Percentiles rank a stretch among this genome's conserved stretches.
Evolutionary conservation across 2,329 filamentous ascomycete species (phyloP).

Genomic region (Aureobasidium musti): DNA sequence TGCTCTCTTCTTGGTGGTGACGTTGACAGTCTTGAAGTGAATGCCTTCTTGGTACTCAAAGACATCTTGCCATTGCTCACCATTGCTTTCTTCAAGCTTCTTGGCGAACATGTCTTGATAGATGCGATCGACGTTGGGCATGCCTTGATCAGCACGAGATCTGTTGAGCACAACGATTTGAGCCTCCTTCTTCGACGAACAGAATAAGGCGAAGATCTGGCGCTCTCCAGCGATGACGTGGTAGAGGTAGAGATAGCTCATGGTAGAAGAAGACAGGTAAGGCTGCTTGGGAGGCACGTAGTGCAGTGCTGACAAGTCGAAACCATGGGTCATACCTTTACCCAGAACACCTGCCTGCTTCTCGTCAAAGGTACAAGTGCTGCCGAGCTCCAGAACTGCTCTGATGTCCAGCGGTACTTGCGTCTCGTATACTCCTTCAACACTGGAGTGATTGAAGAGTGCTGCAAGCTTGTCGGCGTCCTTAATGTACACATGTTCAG

Average conservation of each 20-base stretch:
- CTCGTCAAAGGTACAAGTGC: constrained; percentile 90
- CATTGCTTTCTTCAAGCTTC: constrained; percentile 65
- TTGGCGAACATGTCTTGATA: constrained; percentile 75
- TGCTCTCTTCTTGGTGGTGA: constrained; percentile 86
- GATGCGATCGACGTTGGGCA: constrained; percentile 87
- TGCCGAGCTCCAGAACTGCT: constrained; percentile 86
- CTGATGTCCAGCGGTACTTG: constrained; percentile 84
- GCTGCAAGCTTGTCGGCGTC: constrained; percentile 79
- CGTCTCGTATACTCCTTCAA: constrained; percentile 96
- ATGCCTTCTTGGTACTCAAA: constrained; percentile 86
- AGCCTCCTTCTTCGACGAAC: constrained; percentile 74
- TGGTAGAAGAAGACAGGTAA: constrained; percentile 72
- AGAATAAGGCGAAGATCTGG: constrained; percentile 93
- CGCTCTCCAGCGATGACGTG: constrained; percentile 88
- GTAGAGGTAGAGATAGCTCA: constrained; percentile 89
- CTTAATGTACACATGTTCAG: constrained; percentile 82
- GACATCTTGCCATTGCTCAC: constrained; percentile 73
- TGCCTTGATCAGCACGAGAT: constrained; percentile 74
- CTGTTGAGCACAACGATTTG: constrained; percentile 87
- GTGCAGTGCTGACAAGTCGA: constrained; percentile 77
- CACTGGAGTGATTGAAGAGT: constrained; percentile 87
- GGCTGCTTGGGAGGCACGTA: constrained; percentile 66
- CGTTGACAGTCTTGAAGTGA: constrained; percentile 81
- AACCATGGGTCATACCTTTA: constrained; percentile 88
- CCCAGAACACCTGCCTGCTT: constrained; percentile 86